Conservation (phyloP, 306 rosid genomes). For the Arachis hypogaea region DNA sequence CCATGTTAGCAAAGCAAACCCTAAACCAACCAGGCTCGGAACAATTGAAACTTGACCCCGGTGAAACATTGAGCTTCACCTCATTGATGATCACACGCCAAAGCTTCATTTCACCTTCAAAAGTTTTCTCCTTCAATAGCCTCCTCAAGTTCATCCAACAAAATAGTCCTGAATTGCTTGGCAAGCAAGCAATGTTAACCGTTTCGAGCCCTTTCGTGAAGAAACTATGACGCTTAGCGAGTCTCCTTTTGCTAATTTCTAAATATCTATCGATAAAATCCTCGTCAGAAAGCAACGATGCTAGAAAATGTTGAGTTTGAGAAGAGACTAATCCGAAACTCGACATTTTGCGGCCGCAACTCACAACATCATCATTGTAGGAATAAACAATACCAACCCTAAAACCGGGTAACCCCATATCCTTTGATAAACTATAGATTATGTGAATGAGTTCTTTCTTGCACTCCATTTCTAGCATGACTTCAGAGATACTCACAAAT, state of each 20-base stretch:
- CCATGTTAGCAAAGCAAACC: constrained; percentile 95
- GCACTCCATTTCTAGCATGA: constrained; percentile 55
- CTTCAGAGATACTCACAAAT: constrained; percentile 64
- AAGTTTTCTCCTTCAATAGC: constrained; percentile 55
- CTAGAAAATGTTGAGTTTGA: constrained; percentile 72
- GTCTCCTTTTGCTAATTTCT: constrained; percentile 57
- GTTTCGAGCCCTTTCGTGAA: constrained; percentile 64
- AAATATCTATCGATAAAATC: constrained; percentile 52
- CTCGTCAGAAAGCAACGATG: constrained; percentile 66
- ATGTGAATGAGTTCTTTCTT: constrained; percentile 73
- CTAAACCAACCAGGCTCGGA: constrained; percentile 90
- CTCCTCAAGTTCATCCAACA: constrained; percentile 79
- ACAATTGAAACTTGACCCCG: constrained; percentile 78
- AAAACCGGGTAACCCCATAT: constrained; percentile 89
- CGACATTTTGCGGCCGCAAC: constrained; percentile 69
- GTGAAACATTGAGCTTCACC: constrained; percentile 84
- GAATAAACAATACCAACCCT: constrained; percentile 89
- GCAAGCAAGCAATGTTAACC: constrained; percentile 65
- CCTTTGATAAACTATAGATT: constrained; percentile 80
- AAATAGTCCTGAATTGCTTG: constrained; percentile 76
- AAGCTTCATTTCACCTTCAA: constrained; percentile 68
- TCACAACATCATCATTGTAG: constrained; percentile 67
- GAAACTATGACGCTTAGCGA: constrained; percentile 41
- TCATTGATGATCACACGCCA: constrained; percentile 74
- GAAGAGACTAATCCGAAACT: constrained; percentile 86